Conservation (phyloP, 331 rosid species). For the Pyrus hybrid region DNA sequence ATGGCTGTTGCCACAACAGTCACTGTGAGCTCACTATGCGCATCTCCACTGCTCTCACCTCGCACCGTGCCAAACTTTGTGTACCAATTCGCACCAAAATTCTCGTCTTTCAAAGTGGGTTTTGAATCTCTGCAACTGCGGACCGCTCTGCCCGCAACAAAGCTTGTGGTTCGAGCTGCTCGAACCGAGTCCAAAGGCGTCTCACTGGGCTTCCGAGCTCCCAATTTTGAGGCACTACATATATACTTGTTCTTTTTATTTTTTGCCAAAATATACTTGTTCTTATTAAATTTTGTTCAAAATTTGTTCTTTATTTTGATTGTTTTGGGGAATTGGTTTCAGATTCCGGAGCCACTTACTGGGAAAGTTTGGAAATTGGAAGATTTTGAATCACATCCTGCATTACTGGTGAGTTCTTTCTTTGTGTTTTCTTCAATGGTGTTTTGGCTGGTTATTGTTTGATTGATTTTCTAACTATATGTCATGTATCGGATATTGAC, state of each 20-base stretch:
- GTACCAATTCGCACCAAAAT: constrained; percentile 10
- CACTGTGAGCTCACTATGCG: constrained; percentile 6
- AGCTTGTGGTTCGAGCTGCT: constrained; percentile 48
- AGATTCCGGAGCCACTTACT: constrained; percentile 88
- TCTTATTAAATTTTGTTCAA: neutral
- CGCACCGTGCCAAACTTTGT: constrained; percentile 7
- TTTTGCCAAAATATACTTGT: neutral
- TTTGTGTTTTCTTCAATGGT: neutral
- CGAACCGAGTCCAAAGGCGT: constrained; percentile 55
- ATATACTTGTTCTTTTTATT: neutral
- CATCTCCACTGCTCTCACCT: constrained; percentile 28
- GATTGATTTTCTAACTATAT: neutral
- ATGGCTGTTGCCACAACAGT: constrained; percentile 37
- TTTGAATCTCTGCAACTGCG: constrained; percentile 28
- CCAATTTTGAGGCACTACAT: constrained; percentile 60
- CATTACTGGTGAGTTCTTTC: constrained; percentile 48
- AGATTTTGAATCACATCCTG: constrained; percentile 86
- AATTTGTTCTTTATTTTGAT: neutral
- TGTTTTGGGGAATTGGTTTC: constrained; percentile 11
- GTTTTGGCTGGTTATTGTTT: neutral
- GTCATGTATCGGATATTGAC: neutral
- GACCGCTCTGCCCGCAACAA: constrained; percentile 22
- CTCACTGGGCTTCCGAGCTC: constrained; percentile 71
- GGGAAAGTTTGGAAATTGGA: constrained; percentile 73
- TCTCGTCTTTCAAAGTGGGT: constrained; percentile 31